These are phyloP conservation scores for Microsporum audouinii DNA, from an alignment of 2,329 filamentous ascomycete species.

Conservation along the genomic window DNA sequence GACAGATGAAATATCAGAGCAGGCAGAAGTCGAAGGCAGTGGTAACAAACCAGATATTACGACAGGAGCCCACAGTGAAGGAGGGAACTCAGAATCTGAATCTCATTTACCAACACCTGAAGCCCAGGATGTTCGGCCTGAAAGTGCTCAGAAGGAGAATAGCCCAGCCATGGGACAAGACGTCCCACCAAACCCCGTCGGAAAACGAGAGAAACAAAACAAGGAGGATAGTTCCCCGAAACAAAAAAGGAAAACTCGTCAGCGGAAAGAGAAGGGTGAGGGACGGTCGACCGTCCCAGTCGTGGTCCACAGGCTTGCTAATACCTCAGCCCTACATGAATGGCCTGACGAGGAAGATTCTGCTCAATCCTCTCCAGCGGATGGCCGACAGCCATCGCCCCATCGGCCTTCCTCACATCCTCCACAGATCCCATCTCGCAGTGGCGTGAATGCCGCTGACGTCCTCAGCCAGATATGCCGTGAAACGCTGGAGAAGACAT, in stretches of 20 bases:
- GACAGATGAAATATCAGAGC: background rate
- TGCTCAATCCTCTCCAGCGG: constrained; percentile 20
- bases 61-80: background rate
- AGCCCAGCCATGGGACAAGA: background rate
- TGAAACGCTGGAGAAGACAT: constrained; percentile 39
- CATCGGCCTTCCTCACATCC: constrained; percentile 25
- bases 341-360: constrained; percentile 15
- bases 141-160: constrained; percentile 1
- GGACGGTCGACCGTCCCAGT: constrained; percentile 25
- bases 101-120: background rate
- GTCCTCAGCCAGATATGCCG: constrained; percentile 41
- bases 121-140: background rate
- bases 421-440: constrained; percentile 27
- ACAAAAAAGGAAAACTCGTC: background rate
- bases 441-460: constrained; percentile 42
- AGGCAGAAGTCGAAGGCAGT: background rate
- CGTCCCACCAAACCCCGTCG: background rate
- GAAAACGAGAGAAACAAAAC: background rate
- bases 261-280: background rate
- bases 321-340: constrained; percentile 24
- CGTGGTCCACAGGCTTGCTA: constrained; percentile 32
- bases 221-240: background rate
- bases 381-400: constrained; percentile 4
- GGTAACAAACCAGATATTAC: background rate
- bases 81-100: background rate